These are phyloP conservation scores for Tolypocladium album DNA, from an alignment of 2,329 filamentous ascomycete genomes.

Conservation along the genomic window DNA sequence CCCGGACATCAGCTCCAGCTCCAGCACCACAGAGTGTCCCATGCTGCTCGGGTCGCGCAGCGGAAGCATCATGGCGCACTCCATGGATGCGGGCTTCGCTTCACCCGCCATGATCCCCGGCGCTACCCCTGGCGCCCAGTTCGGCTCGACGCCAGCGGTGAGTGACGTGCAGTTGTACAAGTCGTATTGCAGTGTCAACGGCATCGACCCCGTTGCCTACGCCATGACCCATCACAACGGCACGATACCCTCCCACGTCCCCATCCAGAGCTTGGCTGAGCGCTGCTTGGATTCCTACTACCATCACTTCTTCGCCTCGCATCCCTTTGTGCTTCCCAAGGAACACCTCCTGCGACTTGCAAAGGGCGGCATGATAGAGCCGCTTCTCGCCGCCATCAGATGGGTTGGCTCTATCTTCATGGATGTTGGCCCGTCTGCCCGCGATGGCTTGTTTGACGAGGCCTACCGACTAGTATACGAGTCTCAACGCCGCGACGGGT, in stretches of 20 bases:
- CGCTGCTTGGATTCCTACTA: conserved; percentile 49
- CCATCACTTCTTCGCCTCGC: conserved; percentile 43
- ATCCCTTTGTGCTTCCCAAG: conserved; percentile 47
- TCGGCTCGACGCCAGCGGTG: conserved; percentile 7
- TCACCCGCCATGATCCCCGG: conserved; percentile 4
- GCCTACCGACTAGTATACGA: conserved; percentile 40
- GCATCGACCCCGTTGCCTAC: conserved; percentile 10
- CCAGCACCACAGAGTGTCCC: conserved; percentile 26
- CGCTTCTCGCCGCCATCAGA: conserved; percentile 42
- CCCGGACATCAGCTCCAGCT: conserved; percentile 7
- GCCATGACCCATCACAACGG: conserved; percentile 7
- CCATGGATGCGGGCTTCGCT: conserved; percentile 2
- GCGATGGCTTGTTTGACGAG: conserved; percentile 46
- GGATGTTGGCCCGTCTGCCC: conserved; percentile 29
- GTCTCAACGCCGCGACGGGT: conserved; percentile 41
- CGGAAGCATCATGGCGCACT: conserved; percentile 3
- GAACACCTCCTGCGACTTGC: conserved; percentile 35
- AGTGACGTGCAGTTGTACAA: conserved; percentile 30
- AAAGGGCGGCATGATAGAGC: conserved; percentile 35
- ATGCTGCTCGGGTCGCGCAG: conserved; percentile 17
- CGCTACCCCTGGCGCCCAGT: conserved; percentile 8
- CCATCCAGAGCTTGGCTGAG: conserved; percentile 30
- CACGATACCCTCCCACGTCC: conserved; percentile 8
- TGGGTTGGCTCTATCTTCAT: conserved; percentile 48
- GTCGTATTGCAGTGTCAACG: conserved; percentile 15